Base-by-base conservation (phyloP, 495 filamentous ascomycete genomes). In the Xylaria telfairii region DNA sequence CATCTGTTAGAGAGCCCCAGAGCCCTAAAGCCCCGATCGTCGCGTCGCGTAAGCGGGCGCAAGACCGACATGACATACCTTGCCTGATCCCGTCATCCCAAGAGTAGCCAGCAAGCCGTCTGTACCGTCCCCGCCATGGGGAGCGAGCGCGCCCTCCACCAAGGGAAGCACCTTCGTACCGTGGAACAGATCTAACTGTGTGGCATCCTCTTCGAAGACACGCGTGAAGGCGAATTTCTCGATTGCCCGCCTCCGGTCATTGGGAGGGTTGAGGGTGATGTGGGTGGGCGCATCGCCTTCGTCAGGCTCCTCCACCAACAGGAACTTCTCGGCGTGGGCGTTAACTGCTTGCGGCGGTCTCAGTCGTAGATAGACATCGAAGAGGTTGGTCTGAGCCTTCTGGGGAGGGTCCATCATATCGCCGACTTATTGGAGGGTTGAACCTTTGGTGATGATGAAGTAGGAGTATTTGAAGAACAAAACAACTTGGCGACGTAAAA, bases 191-290 rank as follows among this genome's bases (percentile, higher is more conserved):
- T 97, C 93, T 32, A 96, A 83, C 74, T 99, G 96, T 17, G 86
- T 87, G 1, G 92, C 89, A 74, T 90, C 84, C 74, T 98, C 94
- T 72, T 97, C 92, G 74, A 97, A 98, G 19, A 99, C 93, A 72
- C 87, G 90, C 6, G 96, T 99, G 78, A 99, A 99, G 0, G 91
- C 93, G 73, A 98, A 99, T 75, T 90, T 93, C 82, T 99, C 96
- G 41, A 97, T 87, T 5, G 93, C 94, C 21, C 94, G 90, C 70
- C 94, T 91, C 63, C 96, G 84, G 80, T 94, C 92, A 56, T 87
- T 90, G 0, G 94, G 94, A 0, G 95, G 94, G 73, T 93, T 93
- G 12, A 97, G 84, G 0, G 92, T 97, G 74, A 98, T 94, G 76
- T 97, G 93, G 9, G 91, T 94, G 2, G 93, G 89, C 19, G 83